phyloP scores from a whole-genome alignment of 192 early-diverging fungal genomes.

The Coemansia sp. region DNA sequence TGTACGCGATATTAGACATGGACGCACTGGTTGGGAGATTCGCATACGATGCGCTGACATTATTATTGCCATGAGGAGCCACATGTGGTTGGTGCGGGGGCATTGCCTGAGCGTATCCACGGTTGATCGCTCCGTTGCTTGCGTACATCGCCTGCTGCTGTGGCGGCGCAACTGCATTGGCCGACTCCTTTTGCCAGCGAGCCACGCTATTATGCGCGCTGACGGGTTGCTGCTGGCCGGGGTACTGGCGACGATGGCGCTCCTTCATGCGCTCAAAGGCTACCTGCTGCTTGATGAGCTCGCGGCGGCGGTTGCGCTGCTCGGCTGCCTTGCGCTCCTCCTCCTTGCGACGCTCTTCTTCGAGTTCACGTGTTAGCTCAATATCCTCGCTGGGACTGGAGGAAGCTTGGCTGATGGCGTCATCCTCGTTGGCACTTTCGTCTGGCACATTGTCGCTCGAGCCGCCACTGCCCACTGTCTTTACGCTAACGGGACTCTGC shows the following conservation, averaged over 20 bases:
- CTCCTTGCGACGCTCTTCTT: conserved; percentile 50
- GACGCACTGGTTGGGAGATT: conserved; percentile 31
- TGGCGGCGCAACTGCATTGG: conserved; percentile 10
- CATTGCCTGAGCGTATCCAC: conserved; percentile 18
- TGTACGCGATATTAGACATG: conserved; percentile 42
- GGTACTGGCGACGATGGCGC: conserved; percentile 49
- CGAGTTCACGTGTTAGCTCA: conserved; percentile 15
- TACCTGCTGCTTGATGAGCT: conserved; percentile 56
- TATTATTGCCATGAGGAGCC: not conserved
- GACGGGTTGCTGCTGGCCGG: conserved; percentile 20
- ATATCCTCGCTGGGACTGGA: conserved; percentile 7
- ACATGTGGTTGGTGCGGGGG: not conserved
- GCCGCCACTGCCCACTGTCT: conserved; percentile 13
- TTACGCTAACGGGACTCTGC: conserved; percentile 35
- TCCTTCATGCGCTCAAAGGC: conserved; percentile 60
- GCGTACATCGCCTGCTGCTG: conserved; percentile 26
- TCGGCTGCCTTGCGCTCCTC: conserved; percentile 54
- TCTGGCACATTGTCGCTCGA: conserved; percentile 1
- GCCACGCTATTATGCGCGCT: conserved; percentile 23
- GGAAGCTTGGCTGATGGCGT: conserved; percentile 1
- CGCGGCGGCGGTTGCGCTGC: conserved; percentile 49
- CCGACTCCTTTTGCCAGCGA: conserved; percentile 49
- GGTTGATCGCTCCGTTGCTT: conserved; percentile 31
- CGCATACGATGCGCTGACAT: conserved; percentile 8
- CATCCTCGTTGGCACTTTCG: conserved; percentile 15